phyloP scores from a whole-genome alignment of 129 eudicot species.

The Dittrichia graveolens region DNA sequence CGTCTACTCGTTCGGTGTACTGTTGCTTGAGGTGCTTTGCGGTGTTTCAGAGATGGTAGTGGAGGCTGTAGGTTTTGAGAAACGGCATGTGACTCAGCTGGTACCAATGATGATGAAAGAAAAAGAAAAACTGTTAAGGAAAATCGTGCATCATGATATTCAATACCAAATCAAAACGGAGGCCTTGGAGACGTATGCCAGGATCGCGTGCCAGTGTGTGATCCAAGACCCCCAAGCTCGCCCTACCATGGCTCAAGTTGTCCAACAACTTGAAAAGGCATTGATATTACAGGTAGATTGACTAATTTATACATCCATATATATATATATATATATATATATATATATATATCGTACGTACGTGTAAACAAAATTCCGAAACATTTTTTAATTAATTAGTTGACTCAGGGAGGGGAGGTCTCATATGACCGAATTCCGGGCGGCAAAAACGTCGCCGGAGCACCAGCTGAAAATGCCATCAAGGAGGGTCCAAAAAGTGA shows the following conservation, averaged over 20 bases:
- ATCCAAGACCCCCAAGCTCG: conserved; percentile 23
- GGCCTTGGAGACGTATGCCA: conserved; percentile 32
- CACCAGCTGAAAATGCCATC: neutral
- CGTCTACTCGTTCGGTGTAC: conserved; percentile 35
- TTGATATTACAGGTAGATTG: conserved; percentile 33
- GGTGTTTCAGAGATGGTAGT: conserved; percentile 33
- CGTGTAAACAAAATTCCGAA: neutral
- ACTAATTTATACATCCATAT: neutral
- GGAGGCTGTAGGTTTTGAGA: conserved; percentile 36
- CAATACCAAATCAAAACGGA: conserved; percentile 30
- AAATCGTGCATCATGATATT: conserved; percentile 30
- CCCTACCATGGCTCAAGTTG: conserved; percentile 34
- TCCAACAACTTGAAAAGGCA: conserved; percentile 35
- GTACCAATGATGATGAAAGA: conserved; percentile 36
- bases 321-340: too few relatives aligned
- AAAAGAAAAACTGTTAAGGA: conserved; percentile 19
- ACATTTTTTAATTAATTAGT: neutral
- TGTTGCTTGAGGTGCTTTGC: conserved; percentile 36
- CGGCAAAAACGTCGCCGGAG: neutral
- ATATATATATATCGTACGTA: too few relatives aligned
- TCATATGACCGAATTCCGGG: conserved; percentile 12
- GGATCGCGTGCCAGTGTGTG: conserved; percentile 33
- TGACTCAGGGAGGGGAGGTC: conserved; percentile 37
- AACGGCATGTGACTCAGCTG: conserved; percentile 38
- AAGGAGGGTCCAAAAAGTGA: neutral